A percentile compares a stretch with the other conserved stretches of the same genome.
Evolutionary conservation across 352 stramenopile species (phyloP).

Genomic region (Globisporangium spinosum): DNA sequence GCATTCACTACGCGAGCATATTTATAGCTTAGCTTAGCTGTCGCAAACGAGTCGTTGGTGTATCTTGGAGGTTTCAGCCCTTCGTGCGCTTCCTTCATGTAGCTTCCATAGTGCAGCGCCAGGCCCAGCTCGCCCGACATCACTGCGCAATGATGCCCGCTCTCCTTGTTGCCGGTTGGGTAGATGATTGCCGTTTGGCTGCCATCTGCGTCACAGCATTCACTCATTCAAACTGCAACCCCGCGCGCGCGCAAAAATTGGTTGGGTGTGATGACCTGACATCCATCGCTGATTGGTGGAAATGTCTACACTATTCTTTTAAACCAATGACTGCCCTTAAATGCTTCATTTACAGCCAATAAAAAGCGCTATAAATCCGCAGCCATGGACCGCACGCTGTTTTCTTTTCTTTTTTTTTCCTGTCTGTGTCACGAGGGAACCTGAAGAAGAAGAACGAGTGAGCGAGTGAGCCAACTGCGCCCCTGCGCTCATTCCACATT

Average conservation of each 20-base stretch:
- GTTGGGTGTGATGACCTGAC: neutral
- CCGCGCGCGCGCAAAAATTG: neutral
- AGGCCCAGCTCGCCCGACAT: too few species aligned
- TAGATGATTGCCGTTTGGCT: neutral
- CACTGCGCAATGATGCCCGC: neutral
- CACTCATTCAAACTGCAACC: slow-evolving; percentile 1
- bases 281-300: slow-evolving; percentile 3
- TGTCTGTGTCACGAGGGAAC: neutral
- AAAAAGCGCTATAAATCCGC: neutral
- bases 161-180: neutral
- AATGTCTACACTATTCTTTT: neutral
- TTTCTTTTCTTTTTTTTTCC: neutral
- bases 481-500: slow-evolving; percentile 10
- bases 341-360: neutral
- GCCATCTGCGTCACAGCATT: neutral
- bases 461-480: neutral
- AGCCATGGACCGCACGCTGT: neutral
- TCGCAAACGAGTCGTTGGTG: neutral
- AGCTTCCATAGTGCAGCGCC: neutral
- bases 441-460: neutral
- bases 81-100: neutral
- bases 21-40: neutral
- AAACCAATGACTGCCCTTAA: neutral
- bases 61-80: neutral
- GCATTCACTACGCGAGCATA: neutral